Percentiles rank a stretch among this genome's conserved stretches.
phyloP scores from a whole-genome alignment of 1,139 yeast genomes.

The Debaryomyces coudertii region DNA sequence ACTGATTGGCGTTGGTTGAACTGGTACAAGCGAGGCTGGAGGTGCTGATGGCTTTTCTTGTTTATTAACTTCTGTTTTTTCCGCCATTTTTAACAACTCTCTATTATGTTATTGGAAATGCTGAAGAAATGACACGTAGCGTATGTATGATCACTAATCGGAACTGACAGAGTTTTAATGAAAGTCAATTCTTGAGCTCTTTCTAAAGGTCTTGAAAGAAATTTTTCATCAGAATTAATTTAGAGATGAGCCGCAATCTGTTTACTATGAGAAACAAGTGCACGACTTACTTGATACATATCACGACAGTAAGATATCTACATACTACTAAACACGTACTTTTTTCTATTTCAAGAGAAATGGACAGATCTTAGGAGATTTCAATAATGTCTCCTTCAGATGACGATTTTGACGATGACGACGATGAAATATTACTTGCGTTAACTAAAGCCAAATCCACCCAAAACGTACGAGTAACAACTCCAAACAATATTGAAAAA shows the following conservation, averaged over 20 bases:
- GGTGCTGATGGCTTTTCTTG: conserved; percentile 42
- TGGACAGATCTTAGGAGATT: conserved; percentile 1
- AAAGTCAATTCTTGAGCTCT: neutral
- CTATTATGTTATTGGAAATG: neutral
- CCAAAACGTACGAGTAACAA: conserved; percentile 5
- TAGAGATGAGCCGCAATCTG: conserved; percentile 8
- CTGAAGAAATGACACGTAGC: neutral
- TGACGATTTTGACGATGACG: conserved; percentile 44
- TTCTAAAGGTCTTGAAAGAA: conserved; percentile 2
- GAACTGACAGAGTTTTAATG: neutral
- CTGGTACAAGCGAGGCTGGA: conserved; percentile 78
- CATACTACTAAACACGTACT: neutral
- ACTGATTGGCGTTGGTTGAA: conserved; percentile 76
- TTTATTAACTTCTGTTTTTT: conserved; percentile 32
- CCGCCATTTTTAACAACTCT: conserved; percentile 14
- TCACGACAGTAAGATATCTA: neutral
- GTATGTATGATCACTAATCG: neutral
- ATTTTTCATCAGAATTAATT: conserved; percentile 7
- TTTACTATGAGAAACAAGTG: neutral
- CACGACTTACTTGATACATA: conserved; percentile 6
- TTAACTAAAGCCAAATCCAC: conserved; percentile 15
- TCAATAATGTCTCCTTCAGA: conserved; percentile 25
- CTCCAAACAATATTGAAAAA: neutral
- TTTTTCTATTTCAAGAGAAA: neutral
- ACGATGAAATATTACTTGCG: conserved; percentile 35